phyloP scores from a whole-genome alignment of 1,139 yeast species.

The Blastobotrys buckinghamii region DNA sequence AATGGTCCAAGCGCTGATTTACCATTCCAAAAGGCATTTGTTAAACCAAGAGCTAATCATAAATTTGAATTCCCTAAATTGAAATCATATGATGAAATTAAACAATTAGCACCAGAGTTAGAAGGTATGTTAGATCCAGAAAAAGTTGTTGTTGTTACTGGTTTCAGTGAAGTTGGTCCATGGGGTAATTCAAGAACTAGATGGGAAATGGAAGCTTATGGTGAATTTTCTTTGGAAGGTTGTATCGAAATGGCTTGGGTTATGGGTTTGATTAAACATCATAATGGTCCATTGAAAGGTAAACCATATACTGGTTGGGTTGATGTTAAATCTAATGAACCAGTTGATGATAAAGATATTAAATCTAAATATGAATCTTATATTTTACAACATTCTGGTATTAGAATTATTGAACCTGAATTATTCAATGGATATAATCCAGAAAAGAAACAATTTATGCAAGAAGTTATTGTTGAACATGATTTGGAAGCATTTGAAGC shows the following conservation, averaged over 20 bases:
- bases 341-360: slow-evolving; percentile 91
- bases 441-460: slow-evolving; percentile 82
- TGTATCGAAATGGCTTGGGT: slow-evolving; percentile 99
- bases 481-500: slow-evolving; percentile 95
- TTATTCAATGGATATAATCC: slow-evolving; percentile 93
- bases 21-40: slow-evolving; percentile 66
- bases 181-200: slow-evolving; percentile 99
- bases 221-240: slow-evolving; percentile 97
- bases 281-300: slow-evolving; percentile 89
- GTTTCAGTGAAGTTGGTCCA: slow-evolving; percentile 98
- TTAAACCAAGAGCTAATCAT: slow-evolving; percentile 93
- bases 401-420: slow-evolving; percentile 94
- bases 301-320: slow-evolving; percentile 91
- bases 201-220: slow-evolving; percentile 98
- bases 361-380: slow-evolving; percentile 85
- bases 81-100: slow-evolving; percentile 70
- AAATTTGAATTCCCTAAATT: slow-evolving; percentile 88
- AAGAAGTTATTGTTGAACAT: slow-evolving; percentile 93
- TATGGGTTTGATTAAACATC: slow-evolving; percentile 94
- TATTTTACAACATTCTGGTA: slow-evolving; percentile 90
- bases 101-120: slow-evolving; percentile 59
- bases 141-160: slow-evolving; percentile 88
- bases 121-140: slow-evolving; percentile 92
- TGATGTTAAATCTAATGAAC: slow-evolving; percentile 86
- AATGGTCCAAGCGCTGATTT: slow-evolving; percentile 88